Base-by-base conservation (phyloP, 371 early-diverging fungal species). In the Mortierella sp. region DNA sequence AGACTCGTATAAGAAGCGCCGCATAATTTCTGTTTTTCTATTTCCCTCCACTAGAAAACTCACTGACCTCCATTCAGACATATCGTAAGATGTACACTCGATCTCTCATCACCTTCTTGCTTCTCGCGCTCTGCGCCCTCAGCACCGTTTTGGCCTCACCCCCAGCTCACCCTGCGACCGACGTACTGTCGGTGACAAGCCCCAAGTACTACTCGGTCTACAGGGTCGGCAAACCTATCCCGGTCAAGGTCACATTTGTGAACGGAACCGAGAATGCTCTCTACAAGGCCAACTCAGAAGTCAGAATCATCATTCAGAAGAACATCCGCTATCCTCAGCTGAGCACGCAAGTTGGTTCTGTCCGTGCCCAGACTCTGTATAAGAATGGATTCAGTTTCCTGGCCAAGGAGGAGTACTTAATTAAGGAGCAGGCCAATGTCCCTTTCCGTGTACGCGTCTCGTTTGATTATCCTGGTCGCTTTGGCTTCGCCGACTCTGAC, bases 341-440 rank as follows among this genome's bases (percentile, higher is more conserved):
- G 46, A 73, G 68, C 44, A 56, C 19, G 9, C 11, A 21, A 0
- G 19, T 73, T 39, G 64, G 48, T 9, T 24, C 39, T 0, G 28
- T 63, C 24, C 7, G 11, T 3, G 68, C 69, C 11, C 39, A 42
- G 8, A 30, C 19, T 4, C 47, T 73, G 27, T 34, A 49, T 11
- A 47, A 56, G 2, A 34, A 44, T 1, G 64, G 75, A 6, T 67
- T 42, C 64, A 44, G 41, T 42, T 68, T 65, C 60, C 39, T 17
- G 49, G 61, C 30, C 49, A 9, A 47, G 53, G 19, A 51, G 43
- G 27, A 56, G 8, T 65, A 60, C 42, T 17, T 60, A 27, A 60
- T 60, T 19, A 28, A 59, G 39, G 15, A 55, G 17, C 72, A 72
- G 12, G 21, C 32, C 8, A 42, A 24, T 21, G 21, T 56, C 42